Conservation (phyloP, 495 filamentous ascomycete genomes). For the Aspergillus avenaceus region DNA sequence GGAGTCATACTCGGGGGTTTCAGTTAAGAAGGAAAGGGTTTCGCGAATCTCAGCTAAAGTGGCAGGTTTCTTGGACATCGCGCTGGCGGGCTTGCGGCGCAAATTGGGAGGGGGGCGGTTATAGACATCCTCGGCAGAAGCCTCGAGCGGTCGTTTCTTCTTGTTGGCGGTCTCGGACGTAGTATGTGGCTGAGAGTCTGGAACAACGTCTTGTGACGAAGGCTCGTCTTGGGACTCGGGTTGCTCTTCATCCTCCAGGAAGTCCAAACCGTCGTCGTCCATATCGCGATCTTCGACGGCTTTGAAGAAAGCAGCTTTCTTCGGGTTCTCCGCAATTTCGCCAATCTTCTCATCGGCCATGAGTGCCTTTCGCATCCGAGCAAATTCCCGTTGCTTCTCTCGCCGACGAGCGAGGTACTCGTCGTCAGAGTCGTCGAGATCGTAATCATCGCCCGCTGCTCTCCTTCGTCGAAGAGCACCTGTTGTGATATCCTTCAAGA, state of each 20-base stretch:
- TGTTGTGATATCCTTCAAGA: slow-evolving; percentile 87
- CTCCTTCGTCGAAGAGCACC: slow-evolving; percentile 78
- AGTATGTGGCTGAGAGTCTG: slow-evolving; percentile 21
- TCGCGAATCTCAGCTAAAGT: slow-evolving; percentile 76
- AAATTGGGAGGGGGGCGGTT: slow-evolving; percentile 59
- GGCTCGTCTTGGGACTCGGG: slow-evolving; percentile 34
- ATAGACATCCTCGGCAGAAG: slow-evolving; percentile 37
- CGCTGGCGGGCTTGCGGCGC: slow-evolving; percentile 57
- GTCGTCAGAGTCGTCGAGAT: slow-evolving; percentile 85
- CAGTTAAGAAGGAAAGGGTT: slow-evolving; percentile 75
- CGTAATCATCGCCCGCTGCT: slow-evolving; percentile 66
- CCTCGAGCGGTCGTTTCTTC: slow-evolving; percentile 50
- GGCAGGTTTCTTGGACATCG: slow-evolving; percentile 56
- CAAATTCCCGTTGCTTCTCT: slow-evolving; percentile 81
- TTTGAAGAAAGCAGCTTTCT: slow-evolving; percentile 82
- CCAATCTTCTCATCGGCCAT: slow-evolving; percentile 87
- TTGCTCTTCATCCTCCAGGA: slow-evolving; percentile 56
- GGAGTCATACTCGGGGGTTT: slow-evolving; percentile 60
- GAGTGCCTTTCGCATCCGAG: slow-evolving; percentile 85
- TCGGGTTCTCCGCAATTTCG: slow-evolving; percentile 86
- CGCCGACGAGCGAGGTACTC: slow-evolving; percentile 71
- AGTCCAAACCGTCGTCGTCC: slow-evolving; percentile 74
- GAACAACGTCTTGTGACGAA: slow-evolving; percentile 38
- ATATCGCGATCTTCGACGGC: slow-evolving; percentile 80
- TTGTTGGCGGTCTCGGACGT: slow-evolving; percentile 39